Evolutionary conservation across 225 moss, liverwort and hornwort species (phyloP), one percentile per base, ranked within the genome.

Genomic region (Bryoerythrophyllum caledonicum): DNA sequence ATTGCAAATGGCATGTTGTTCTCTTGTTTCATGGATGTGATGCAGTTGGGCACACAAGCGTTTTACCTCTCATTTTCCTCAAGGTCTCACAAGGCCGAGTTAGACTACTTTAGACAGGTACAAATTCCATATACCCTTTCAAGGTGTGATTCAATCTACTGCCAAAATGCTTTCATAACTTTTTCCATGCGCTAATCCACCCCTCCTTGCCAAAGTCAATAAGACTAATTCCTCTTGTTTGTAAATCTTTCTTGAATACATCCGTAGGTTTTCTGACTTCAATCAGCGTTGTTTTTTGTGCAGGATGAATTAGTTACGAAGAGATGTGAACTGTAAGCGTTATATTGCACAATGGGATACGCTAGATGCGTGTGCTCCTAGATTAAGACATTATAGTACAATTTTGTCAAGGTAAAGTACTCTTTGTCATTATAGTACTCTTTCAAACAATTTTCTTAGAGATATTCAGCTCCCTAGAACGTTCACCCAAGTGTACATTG

Each of bases 1-100:
- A 38, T 82, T 74, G 70, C 76, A 79, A 80, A 83, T 84, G 84
- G 80, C 75, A 82, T 82, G 67, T 80, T 80, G 72, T 81, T 81
- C 67, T 82, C 81, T 81, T 79, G 74, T 86, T 68, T 77, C 80
- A 80, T 80, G 79, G 63, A 76, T 85, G 67, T 78, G 78, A 82
- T 78, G 81, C 85, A 75, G 81, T 85, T 78, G 75, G 48, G 72
- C 81, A 71, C 62, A 67, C 81, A 71, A 72, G 57, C 75, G 68
- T 82, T 58, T 84, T 72, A 67, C 68, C 58, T 85, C 81, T 76
- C 66, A 74, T 68, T 81, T 75, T 73, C 52, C 71, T n/a, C 65
- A 81, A 69, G 54, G 46, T 74, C 60, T 55, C 64, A 70, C 63
- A 67, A 44, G 74, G 54, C 59, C 64, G 30, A 64, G 65, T 58